These are phyloP conservation scores for Fusarium redolens DNA, from an alignment of 2,329 filamentous ascomycete genomes.

Conservation along the genomic window DNA sequence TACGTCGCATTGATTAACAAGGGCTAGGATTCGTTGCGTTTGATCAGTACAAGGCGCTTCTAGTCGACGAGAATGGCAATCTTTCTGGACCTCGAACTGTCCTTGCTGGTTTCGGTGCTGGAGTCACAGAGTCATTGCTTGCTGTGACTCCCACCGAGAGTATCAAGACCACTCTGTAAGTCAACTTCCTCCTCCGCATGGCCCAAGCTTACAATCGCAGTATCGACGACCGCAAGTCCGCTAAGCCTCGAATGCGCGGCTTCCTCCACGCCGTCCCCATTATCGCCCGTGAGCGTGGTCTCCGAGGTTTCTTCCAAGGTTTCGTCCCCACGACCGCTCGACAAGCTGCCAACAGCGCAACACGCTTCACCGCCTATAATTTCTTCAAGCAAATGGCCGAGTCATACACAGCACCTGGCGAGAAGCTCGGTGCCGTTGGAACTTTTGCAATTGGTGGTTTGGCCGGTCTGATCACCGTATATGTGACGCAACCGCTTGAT, in stretches of 20 bases:
- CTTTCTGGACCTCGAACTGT: slow-evolving; percentile 92
- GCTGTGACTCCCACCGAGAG: slow-evolving; percentile 98
- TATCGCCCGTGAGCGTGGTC: slow-evolving; percentile 87
- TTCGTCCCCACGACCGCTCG: slow-evolving; percentile 94
- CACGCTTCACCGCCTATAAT: slow-evolving; percentile 91
- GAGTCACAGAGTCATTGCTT: slow-evolving; percentile 90
- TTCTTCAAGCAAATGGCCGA: slow-evolving; percentile 90
- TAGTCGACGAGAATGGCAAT: slow-evolving; percentile 86
- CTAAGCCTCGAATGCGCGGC: slow-evolving; percentile 87
- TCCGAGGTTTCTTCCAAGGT: slow-evolving; percentile 95
- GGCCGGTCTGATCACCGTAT: slow-evolving; percentile 92
- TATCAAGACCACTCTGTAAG: slow-evolving; percentile 92
- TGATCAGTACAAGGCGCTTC: slow-evolving; percentile 88
- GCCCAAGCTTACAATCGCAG: slow-evolving; percentile 53
- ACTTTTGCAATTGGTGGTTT: slow-evolving; percentile 93
- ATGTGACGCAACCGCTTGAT: slow-evolving; percentile 79
- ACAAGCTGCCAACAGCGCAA: slow-evolving; percentile 94
- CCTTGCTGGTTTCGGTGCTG: slow-evolving; percentile 92
- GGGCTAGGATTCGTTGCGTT: slow-evolving; percentile 82
- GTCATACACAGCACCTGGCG: slow-evolving; percentile 91
- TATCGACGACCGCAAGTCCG: slow-evolving; percentile 92
- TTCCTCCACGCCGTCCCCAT: slow-evolving; percentile 91
- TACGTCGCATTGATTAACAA: slow-evolving; percentile 13
- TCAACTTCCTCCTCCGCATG: neutral
- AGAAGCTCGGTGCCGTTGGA: slow-evolving; percentile 88